These are phyloP conservation scores for Pterulicium gracile DNA, from an alignment of 1,284 basidiomycete species.

Conservation along the genomic window DNA sequence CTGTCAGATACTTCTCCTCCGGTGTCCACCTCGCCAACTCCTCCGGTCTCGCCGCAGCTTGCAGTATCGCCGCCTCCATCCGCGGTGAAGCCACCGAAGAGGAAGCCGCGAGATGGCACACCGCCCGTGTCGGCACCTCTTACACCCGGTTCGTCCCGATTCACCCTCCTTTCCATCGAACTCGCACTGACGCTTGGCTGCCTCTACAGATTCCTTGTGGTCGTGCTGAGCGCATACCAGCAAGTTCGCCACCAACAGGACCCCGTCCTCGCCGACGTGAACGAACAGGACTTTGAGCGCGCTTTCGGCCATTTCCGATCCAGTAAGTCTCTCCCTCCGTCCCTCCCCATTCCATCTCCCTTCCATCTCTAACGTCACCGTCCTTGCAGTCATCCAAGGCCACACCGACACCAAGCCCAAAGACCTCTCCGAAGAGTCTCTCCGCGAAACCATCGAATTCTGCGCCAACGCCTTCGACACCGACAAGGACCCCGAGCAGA, in stretches of 20 bases:
- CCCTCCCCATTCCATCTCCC: no score
- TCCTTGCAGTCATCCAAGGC: no score
- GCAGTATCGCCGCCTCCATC: conserved; percentile 51
- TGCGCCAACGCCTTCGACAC: no score
- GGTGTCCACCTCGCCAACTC: conserved; percentile 61
- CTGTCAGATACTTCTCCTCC: conserved; percentile 39
- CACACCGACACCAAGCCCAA: no score
- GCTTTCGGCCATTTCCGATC: conserved; percentile 54
- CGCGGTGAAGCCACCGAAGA: conserved; percentile 43
- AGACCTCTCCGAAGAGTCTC: no score
- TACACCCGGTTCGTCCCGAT: conserved; percentile 36
- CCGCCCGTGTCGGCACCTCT: conserved; percentile 44
- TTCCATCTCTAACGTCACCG: no score
- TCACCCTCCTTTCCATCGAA: background rate
- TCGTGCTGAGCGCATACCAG: conserved; percentile 68
- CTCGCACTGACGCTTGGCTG: background rate
- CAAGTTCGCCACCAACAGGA: conserved; percentile 51
- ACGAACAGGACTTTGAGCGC: conserved; percentile 58
- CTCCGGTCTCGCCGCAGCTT: conserved; percentile 49
- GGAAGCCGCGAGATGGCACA: conserved; percentile 47
- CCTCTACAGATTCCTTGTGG: conserved; percentile 46
- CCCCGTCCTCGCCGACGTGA: conserved; percentile 48
- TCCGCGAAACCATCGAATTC: no score
- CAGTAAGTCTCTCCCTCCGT: no score
- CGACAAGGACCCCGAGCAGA: no score